These are phyloP conservation scores for Pneumocystis jirovecii DNA, from an alignment of 1,139 yeast genomes.

Conservation along the genomic window DNA sequence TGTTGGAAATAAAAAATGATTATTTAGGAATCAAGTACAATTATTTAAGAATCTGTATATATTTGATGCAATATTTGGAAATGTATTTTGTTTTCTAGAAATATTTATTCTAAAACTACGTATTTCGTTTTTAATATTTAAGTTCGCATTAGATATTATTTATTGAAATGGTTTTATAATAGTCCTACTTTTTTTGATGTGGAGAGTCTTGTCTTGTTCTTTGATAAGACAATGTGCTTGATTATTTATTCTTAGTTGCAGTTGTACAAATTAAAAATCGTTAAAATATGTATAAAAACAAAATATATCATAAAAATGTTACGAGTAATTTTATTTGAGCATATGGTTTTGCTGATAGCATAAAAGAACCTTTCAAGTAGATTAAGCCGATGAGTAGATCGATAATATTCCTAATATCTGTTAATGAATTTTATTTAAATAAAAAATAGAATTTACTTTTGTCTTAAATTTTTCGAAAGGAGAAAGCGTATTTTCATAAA, in stretches of 20 bases:
- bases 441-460: constrained; percentile 19
- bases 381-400: constrained; percentile 57
- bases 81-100: neutral
- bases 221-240: neutral
- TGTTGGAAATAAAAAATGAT: neutral
- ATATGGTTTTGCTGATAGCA: constrained; percentile 54
- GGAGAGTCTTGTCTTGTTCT: neutral
- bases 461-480: constrained; percentile 75
- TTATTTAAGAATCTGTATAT: neutral
- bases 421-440: neutral
- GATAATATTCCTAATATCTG: constrained; percentile 40
- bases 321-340: constrained; percentile 60
- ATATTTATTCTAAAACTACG: neutral
- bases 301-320: constrained; percentile 63
- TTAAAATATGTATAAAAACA: constrained; percentile 55
- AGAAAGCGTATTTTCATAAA: constrained; percentile 65
- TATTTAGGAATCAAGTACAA: neutral
- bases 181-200: no score
- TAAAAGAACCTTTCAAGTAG: constrained; percentile 69
- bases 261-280: constrained; percentile 31
- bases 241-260: neutral
- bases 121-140: neutral
- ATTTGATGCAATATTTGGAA: neutral
- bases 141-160: neutral
- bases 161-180: no score